Evolutionary conservation across 2,329 filamentous ascomycete species (phyloP), one percentile per base, ranked within the genome.

Genomic region (Knoxdaviesia capensis): DNA sequence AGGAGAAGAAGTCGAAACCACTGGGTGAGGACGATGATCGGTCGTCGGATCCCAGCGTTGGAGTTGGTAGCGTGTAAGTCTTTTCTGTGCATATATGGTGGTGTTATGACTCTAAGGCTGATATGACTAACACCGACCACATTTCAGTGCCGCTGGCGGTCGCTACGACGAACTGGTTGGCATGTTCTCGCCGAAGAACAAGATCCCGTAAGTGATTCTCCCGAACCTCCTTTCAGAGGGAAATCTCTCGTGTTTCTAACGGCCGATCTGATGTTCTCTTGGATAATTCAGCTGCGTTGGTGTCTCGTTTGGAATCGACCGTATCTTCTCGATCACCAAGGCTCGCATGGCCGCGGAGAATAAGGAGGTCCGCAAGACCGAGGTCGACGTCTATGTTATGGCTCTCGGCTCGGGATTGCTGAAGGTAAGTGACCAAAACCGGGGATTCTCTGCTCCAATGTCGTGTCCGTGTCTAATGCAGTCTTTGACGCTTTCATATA

Each of bases 331-430:
- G 51, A 87, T 94, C 54, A 84, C 80, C 48, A 87, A 93, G 59
- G 78, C 83, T 8, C 70, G 77, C 40, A 69, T 84, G 56, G 74
- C 73, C 47, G 71, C 69, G 44, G 71, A 74, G 44, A 68, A 71
- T 52, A 69, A 63, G 43, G 59, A 61, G 31, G 43, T 76, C 41
- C 66, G 81, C 48, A 68, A 69, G 48, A 85, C 78, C 53, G 81
- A 90, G 51, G 79, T 87, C 3, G 87, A 96, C 54, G 86, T 87
- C 38, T 94, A 77, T 59, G 80, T 96, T 53, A 96, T 96, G 86
- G 86, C 86, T 0, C 86, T 94, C 54, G 87, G 85, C 42, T 79
- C 70, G 10, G 85, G 84, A 38, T 66, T 92, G 48, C 62, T 94
- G 43, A 75, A 77, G 20, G 20, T 20, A 20, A 20, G 20, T 20